Evolutionary conservation across 1,284 basidiomycete species (phyloP).

Genomic region (Agroathelia rolfsii): DNA sequence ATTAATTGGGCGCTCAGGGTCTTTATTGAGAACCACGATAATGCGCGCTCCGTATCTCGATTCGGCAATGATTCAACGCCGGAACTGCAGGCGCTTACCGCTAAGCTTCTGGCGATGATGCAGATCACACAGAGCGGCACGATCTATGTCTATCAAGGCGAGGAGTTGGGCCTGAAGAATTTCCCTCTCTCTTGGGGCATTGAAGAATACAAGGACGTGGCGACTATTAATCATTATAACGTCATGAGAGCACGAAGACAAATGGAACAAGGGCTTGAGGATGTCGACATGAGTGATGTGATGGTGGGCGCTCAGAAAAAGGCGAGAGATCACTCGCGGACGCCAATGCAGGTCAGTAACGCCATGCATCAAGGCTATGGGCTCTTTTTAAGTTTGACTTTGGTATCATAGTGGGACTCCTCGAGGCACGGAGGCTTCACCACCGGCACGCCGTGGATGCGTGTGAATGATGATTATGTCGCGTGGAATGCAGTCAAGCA

Average conservation of each 20-base stretch:
- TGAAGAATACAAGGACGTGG: conserved; percentile 66
- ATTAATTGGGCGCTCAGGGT: conserved; percentile 24
- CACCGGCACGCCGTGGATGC: conserved; percentile 64
- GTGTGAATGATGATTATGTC: conserved; percentile 58
- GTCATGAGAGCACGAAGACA: neutral
- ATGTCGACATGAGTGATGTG: conserved; percentile 50
- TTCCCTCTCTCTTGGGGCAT: conserved; percentile 56
- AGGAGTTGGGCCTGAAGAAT: conserved; percentile 66
- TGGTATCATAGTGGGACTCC: conserved; percentile 43
- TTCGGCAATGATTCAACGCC: conserved; percentile 49
- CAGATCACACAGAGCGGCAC: conserved; percentile 57
- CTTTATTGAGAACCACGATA: conserved; percentile 64
- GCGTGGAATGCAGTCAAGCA: conserved; percentile 53
- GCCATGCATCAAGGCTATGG: neutral
- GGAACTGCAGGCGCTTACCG: conserved; percentile 42
- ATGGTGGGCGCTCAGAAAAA: conserved; percentile 48
- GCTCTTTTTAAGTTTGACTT: neutral
- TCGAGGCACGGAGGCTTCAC: conserved; percentile 55
- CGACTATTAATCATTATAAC: conserved; percentile 40
- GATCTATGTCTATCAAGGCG: conserved; percentile 65
- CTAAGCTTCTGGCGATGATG: conserved; percentile 56
- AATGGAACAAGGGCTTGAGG: conserved; percentile 13
- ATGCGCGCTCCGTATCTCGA: conserved; percentile 52
- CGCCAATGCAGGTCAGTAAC: conserved; percentile 47
- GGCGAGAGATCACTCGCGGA: conserved; percentile 62